phyloP scores from a whole-genome alignment of 768 basidiomycete genomes.

The Hypholoma sublateritium region DNA sequence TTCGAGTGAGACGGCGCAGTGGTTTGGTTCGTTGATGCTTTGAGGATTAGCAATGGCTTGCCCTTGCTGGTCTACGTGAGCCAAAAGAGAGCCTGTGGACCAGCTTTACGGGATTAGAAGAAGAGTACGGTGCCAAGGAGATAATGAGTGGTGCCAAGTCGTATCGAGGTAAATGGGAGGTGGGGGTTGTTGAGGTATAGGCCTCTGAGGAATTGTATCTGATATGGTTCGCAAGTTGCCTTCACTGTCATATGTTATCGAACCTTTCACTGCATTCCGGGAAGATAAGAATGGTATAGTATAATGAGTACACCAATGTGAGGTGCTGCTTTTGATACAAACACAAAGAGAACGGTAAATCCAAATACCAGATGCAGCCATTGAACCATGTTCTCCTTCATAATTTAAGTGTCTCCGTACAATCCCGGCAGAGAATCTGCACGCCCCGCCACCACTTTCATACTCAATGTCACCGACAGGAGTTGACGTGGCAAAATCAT shows the following conservation, averaged over 20 bases:
- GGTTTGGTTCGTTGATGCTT: neutral
- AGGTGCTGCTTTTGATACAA: conserved; percentile 39
- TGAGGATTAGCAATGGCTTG: neutral
- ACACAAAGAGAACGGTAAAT: conserved; percentile 21
- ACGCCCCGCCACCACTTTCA: neutral
- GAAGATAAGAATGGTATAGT: conserved; percentile 27
- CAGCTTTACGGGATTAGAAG: no score
- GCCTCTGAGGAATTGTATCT: no score
- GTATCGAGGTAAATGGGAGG: neutral
- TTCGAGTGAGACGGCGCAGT: neutral
- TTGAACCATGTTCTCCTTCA: conserved; percentile 9
- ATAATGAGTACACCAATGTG: conserved; percentile 24
- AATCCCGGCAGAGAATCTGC: neutral
- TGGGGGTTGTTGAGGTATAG: neutral
- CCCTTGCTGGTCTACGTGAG: neutral
- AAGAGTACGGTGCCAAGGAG: no score
- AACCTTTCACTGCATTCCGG: neutral
- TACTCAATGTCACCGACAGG: neutral
- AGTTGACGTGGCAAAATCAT: conserved; percentile 33
- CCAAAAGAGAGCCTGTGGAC: no score
- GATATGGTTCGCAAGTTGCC: no score
- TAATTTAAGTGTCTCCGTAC: conserved; percentile 14
- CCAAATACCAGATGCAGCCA: conserved; percentile 27
- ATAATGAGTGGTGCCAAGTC: no score
- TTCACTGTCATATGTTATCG: neutral